Percentiles rank a stretch among this genome's conserved stretches.
Evolutionary conservation across 106 monocot species (phyloP).

Genomic region (Dioscorea zingiberensis): DNA sequence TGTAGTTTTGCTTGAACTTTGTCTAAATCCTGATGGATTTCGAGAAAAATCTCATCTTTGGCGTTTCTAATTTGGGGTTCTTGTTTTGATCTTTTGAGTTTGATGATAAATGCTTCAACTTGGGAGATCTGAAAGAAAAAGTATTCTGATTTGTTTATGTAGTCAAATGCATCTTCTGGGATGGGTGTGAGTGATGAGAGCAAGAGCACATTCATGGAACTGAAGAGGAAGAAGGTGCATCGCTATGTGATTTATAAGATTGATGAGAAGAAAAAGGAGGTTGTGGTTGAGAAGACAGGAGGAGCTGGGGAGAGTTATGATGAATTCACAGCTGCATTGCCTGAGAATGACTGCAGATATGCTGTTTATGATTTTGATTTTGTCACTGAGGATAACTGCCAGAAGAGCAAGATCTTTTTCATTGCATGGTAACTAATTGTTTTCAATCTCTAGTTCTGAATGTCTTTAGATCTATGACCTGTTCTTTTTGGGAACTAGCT

Average conservation of each 20-base stretch:
- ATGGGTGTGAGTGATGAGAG: slow-evolving; percentile 31
- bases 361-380: slow-evolving; percentile 33
- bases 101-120: no score
- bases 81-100: no score
- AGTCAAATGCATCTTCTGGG: slow-evolving; percentile 29
- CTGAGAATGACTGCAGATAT: slow-evolving; percentile 35
- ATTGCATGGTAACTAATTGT: slow-evolving; percentile 29
- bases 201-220: slow-evolving; percentile 24
- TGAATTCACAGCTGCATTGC: slow-evolving; percentile 26
- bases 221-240: slow-evolving; percentile 29
- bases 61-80: no score
- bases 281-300: slow-evolving; percentile 33
- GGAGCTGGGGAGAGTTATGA: slow-evolving; percentile 28
- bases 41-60: no score
- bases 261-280: slow-evolving; percentile 30
- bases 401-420: slow-evolving; percentile 39
- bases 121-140: no score
- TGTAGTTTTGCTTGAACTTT: no score
- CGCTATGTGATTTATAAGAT: slow-evolving; percentile 37
- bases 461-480: no score
- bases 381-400: slow-evolving; percentile 31
- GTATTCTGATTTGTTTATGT: no score
- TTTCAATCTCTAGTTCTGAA: not conserved
- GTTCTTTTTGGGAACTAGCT: no score
- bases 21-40: no score